Base-by-base conservation (phyloP, 1,284 basidiomycete species). In the Trametes versicolor region DNA sequence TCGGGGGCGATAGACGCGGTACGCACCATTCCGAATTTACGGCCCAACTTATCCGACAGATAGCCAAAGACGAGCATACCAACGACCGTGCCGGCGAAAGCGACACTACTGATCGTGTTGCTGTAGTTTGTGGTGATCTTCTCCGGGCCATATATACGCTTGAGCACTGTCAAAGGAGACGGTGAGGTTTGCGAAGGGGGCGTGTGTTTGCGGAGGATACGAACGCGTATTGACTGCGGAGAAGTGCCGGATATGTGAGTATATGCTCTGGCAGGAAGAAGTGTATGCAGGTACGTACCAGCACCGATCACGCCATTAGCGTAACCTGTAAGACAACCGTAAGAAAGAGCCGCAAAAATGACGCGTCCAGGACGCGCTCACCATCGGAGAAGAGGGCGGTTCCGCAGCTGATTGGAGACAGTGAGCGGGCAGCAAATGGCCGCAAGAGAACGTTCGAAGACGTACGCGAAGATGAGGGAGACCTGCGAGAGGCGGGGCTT, bases 381-480 rank as follows among this genome's bases (percentile, higher is more conserved):
- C 93, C 94, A 77, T 96, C 94, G 41, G 92, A 93, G 81, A 96
- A 95, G 60, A 95, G 82, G 49, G 93, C 93, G 5, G 94, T 94
- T 70, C 94, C 94, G 73, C 91, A 92, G 19, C 91, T 93, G 68
- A 4, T 27, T 19, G 57, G 5, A 49, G 2, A 36, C 32, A 10
- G 17, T 27, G 50, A 32, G 50, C 45, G 2, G 19, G 21, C 29
- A 23, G 8, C 10, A 21, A 21, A 10, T 39, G 32, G 23, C 4
- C 25, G 45, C 3, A n/a, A 8, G 21, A 25, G 17, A 12, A 6
- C 36, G 15, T 48, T 34, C 55, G 52, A 27, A 43, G 37, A 83
- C 89, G 62, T 71, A 92, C 91, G 91, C 91, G 74, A 93, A 93
- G 73, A 93, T 91, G 73, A 93, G 86, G 58, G 90, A 91, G 66